Conservation (phyloP, 2,329 filamentous ascomycete species). For the Apiospora saccharicola region DNA sequence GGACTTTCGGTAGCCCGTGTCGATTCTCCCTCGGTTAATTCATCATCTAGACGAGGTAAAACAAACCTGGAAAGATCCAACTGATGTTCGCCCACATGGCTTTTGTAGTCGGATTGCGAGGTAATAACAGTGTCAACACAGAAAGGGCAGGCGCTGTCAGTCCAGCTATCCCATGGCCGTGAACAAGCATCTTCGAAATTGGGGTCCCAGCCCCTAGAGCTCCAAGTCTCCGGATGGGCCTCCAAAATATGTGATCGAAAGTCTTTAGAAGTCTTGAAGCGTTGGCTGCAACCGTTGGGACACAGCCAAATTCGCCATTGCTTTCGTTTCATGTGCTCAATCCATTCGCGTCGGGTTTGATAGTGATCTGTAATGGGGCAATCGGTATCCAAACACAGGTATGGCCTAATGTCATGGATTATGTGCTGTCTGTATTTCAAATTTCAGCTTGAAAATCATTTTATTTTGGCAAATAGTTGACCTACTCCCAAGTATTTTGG, state of each 20-base stretch:
- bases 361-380: background rate
- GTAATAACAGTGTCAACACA: background rate
- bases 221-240: background rate
- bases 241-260: background rate
- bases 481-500: background rate
- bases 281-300: background rate
- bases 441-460: background rate
- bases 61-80: conserved; percentile 1
- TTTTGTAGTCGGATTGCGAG: background rate
- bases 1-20: no score
- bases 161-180: background rate
- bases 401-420: background rate
- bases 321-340: background rate
- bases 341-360: background rate
- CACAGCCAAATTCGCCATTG: background rate
- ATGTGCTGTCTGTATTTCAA: background rate
- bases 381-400: background rate
- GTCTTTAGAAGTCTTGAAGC: background rate
- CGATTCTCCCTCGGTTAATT: background rate
- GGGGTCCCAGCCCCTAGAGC: background rate
- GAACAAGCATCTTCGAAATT: conserved; percentile 3
- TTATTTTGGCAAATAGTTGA: background rate
- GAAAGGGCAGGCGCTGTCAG: background rate
- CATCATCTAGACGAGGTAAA: background rate
- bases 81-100: background rate